Evolutionary conservation across 2,329 filamentous ascomycete species (phyloP), one percentile per base, ranked within the genome.

Genomic region (Capronia epimyces): DNA sequence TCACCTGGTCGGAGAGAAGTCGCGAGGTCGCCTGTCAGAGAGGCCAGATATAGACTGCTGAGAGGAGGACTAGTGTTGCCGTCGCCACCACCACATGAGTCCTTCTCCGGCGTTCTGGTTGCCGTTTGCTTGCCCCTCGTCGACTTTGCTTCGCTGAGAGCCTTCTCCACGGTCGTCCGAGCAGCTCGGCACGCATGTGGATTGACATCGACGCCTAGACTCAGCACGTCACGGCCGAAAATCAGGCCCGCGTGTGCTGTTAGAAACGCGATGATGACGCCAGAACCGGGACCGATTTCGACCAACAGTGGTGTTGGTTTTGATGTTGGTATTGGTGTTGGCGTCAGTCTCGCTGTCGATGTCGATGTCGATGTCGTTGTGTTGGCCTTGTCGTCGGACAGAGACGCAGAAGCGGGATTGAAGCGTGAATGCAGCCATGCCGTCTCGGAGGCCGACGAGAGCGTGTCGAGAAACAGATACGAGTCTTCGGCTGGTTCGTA

Each of bases 401-500:
- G 47, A 24, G 56, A 41, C 20, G 40, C 20, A 57, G 59, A 60
- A 36, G 48, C 20, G 25, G 37, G 16, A n/a, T 61, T 51, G 65
- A 95, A 94, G 37, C 79, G 80, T 3, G 69, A 51, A 15, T 75
- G 74, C 16, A 96, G 80, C 67, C 89, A 95, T 20, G 71, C 60
- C 3, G 75, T 80, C 69, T 95, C 89, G 1, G 78, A 67, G 0
- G 74, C 52, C 1, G 83, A 85, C 0, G 90, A 91, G 39, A 98
- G 78, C 0, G 90, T 95, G 71, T 98, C 91, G 24, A 98, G 81
- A 43, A 98, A 79, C 39, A 98, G 80, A 66, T 89, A 98, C 3
- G 90, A 96, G 72, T 98, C 93, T 70, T 98, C 93, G 9, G 91
- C 86, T 29, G 93, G 93, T 66, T 96, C 90, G 71, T 98, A 98